Evolutionary conservation across 2,329 filamentous ascomycete genomes (phyloP).

Genomic region (Sordariomycetes sp.): DNA sequence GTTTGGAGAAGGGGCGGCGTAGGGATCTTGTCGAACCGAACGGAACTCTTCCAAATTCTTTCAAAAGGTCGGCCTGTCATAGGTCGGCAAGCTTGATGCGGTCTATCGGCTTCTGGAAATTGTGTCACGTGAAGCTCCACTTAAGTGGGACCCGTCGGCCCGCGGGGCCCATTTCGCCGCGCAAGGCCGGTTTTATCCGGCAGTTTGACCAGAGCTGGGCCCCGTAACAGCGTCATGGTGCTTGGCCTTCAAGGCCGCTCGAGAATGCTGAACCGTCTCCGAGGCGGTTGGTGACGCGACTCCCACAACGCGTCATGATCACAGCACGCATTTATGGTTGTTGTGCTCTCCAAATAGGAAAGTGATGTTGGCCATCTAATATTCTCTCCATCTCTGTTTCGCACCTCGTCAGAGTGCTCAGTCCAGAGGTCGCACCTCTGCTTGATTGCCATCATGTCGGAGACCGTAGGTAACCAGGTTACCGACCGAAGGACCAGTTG

Average conservation of each 20-base stretch:
- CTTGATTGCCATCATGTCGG: too few species aligned
- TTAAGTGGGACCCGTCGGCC: neutral
- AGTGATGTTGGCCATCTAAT: too few species aligned
- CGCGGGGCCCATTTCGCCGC: neutral
- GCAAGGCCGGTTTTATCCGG: neutral
- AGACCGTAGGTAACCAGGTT: neutral
- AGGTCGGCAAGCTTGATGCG: neutral
- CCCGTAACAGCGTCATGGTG: too few species aligned
- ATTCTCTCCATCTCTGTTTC: too few species aligned
- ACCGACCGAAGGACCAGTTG: neutral
- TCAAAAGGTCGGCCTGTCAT: neutral
- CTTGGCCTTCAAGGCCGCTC: too few species aligned
- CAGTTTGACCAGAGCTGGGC: too few species aligned
- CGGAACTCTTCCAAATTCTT: slow-evolving; percentile 1
- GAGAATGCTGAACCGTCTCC: too few species aligned
- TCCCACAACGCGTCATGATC: too few species aligned
- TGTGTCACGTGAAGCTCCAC: slow-evolving; percentile 3
- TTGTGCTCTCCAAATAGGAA: too few species aligned
- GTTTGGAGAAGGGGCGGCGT: neutral
- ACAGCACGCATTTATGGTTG: too few species aligned
- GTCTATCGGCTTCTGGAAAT: slow-evolving; percentile 1
- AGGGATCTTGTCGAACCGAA: neutral
- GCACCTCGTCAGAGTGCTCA: neutral
- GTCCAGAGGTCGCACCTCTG: too few species aligned
- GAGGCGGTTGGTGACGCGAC: too few species aligned